Conservation (phyloP, 148 eudicot species). For the Vaccinium macrocarpon region DNA sequence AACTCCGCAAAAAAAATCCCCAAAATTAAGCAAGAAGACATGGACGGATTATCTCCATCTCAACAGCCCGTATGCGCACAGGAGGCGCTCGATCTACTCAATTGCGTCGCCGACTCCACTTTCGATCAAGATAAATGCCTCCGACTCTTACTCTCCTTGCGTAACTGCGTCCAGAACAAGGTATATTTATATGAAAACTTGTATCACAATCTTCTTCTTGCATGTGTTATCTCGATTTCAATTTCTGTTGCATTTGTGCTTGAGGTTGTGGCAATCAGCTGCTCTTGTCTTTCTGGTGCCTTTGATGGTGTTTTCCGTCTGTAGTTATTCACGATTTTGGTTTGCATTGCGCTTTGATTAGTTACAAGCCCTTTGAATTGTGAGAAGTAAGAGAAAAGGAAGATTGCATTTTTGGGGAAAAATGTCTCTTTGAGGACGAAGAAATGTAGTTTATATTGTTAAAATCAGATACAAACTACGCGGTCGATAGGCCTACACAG, state of each 20-base stretch:
- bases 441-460: no score
- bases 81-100: constrained; percentile 80
- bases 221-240: background rate
- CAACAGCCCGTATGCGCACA: constrained; percentile 48
- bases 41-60: constrained; percentile 31
- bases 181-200: constrained; percentile 21
- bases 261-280: background rate
- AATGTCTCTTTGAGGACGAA: no score
- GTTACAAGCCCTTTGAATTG: background rate
- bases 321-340: background rate
- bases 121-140: constrained; percentile 73
- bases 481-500: no score
- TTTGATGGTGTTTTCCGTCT: background rate
- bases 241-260: background rate
- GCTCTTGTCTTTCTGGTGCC: background rate
- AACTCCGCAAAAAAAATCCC: background rate
- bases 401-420: background rate
- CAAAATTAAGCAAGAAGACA: background rate
- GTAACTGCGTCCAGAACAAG: constrained; percentile 66
- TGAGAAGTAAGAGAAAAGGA: background rate
- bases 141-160: constrained; percentile 59
- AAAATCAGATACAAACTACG: no score
- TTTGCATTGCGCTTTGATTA: background rate
- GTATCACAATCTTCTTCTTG: background rate
- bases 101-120: constrained; percentile 57